These are phyloP conservation scores for Serendipita sp. DNA, from an alignment of 768 basidiomycete genomes.

Conservation along the genomic window DNA sequence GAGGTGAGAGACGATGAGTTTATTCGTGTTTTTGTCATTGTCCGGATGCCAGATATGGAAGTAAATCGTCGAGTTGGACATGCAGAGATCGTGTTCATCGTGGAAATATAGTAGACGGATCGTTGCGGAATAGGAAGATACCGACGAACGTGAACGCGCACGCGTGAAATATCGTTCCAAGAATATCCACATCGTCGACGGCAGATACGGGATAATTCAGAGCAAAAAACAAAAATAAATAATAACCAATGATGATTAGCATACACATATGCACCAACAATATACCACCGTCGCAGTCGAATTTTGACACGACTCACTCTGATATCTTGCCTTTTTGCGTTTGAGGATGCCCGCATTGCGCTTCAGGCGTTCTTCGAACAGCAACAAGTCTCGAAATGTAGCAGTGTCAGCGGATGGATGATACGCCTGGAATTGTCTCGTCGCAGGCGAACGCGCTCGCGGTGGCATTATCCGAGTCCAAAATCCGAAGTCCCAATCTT, in stretches of 20 bases:
- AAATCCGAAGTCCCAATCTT: not conserved
- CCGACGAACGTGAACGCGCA: no score
- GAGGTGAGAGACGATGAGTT: not conserved
- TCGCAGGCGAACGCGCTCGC: not conserved
- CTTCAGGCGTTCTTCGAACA: constrained; percentile 95
- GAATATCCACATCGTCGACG: not conserved
- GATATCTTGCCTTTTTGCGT: constrained; percentile 66
- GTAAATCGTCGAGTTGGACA: not conserved
- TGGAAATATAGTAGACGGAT: no score
- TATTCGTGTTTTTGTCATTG: no score
- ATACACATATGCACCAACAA: no score
- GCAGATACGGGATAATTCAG: no score
- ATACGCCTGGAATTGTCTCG: not conserved
- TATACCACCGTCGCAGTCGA: no score
- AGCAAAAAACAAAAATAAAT: constrained; percentile 7
- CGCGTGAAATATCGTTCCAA: not conserved
- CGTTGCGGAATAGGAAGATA: no score
- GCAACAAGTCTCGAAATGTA: constrained; percentile 74
- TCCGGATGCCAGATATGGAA: not conserved
- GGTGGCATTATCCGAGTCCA: not conserved
- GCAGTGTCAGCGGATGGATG: constrained; percentile 56
- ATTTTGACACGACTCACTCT: no score
- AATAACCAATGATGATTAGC: constrained; percentile 17
- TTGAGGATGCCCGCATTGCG: constrained; percentile 74
- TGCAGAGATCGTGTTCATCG: no score